Conservation (phyloP, 352 stramenopile species). For the Phytophthora boehmeriae region DNA sequence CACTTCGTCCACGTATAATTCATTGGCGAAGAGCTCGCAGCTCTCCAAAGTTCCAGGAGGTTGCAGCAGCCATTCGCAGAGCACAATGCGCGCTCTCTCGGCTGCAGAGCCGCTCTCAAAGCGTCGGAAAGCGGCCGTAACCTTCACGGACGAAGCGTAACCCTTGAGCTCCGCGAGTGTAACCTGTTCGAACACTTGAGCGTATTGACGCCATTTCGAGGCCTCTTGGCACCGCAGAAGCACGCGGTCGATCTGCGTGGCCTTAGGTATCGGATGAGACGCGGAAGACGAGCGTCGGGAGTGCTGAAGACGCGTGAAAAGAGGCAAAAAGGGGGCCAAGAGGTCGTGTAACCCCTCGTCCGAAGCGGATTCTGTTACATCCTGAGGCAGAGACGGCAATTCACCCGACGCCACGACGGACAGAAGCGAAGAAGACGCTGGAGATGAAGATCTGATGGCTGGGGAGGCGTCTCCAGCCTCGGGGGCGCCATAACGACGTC, state of each 20-base stretch:
- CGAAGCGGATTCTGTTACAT: conserved; percentile 7
- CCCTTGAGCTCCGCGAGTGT: conserved; percentile 31
- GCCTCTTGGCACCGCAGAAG: conserved; percentile 45
- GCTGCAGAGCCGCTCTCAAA: conserved; percentile 49
- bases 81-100: conserved; percentile 42
- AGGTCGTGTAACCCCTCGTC: conserved; percentile 22
- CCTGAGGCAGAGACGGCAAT: conserved; percentile 22
- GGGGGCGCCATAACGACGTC: conserved; percentile 22
- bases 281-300: conserved; percentile 14
- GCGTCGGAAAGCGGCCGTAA: conserved; percentile 41
- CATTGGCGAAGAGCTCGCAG: conserved; percentile 58
- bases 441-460: background rate
- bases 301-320: conserved; percentile 54
- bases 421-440: conserved; percentile 19
- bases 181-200: conserved; percentile 37
- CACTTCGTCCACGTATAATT: conserved; percentile 67
- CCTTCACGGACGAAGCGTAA: conserved; percentile 10
- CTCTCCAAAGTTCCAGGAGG: conserved; percentile 17
- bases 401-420: conserved; percentile 29
- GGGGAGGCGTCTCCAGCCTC: background rate
- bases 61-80: conserved; percentile 40
- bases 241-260: conserved; percentile 22
- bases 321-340: conserved; percentile 49
- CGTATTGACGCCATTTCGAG: conserved; percentile 53
- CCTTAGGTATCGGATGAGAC: background rate